These are phyloP conservation scores for Pseudocercospora eumusae DNA, from an alignment of 2,329 filamentous ascomycete species.

Conservation along the genomic window DNA sequence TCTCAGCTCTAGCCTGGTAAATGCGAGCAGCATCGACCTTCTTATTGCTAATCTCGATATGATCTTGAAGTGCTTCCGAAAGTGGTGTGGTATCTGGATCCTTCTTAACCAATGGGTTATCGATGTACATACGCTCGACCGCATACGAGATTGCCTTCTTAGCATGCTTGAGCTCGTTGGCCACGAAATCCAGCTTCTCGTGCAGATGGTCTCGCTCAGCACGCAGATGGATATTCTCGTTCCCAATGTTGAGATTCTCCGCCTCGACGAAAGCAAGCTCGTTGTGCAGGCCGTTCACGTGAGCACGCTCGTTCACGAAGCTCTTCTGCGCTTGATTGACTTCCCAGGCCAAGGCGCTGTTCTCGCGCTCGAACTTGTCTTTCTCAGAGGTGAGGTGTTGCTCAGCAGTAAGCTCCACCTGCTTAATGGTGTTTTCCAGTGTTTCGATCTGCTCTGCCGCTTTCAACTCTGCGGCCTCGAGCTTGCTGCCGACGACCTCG, in stretches of 20 bases:
- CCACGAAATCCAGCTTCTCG: not conserved
- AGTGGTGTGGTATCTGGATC: not conserved
- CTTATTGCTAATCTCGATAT: not conserved
- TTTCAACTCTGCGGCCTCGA: not conserved
- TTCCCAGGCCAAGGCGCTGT: not conserved
- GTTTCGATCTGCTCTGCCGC: constrained; percentile 77
- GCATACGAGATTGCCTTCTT: not conserved
- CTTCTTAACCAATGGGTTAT: not conserved
- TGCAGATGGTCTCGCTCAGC: not conserved
- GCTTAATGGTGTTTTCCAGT: constrained; percentile 75
- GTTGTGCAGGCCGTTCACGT: not conserved
- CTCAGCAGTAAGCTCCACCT: not conserved
- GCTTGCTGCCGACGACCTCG: not conserved
- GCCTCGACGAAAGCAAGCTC: not conserved
- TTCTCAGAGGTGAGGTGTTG: not conserved
- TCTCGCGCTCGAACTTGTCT: constrained; percentile 8
- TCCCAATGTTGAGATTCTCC: not conserved
- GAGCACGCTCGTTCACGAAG: constrained; percentile 1
- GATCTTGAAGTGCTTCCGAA: not conserved
- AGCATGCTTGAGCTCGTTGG: not conserved
- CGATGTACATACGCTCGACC: not conserved
- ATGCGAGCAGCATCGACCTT: not conserved
- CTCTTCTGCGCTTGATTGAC: constrained; percentile 5
- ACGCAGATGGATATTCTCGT: not conserved
- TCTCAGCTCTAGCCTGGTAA: not conserved